Evolutionary conservation across 2,329 filamentous ascomycete species (phyloP).

Genomic region (Cordyceps javanica): DNA sequence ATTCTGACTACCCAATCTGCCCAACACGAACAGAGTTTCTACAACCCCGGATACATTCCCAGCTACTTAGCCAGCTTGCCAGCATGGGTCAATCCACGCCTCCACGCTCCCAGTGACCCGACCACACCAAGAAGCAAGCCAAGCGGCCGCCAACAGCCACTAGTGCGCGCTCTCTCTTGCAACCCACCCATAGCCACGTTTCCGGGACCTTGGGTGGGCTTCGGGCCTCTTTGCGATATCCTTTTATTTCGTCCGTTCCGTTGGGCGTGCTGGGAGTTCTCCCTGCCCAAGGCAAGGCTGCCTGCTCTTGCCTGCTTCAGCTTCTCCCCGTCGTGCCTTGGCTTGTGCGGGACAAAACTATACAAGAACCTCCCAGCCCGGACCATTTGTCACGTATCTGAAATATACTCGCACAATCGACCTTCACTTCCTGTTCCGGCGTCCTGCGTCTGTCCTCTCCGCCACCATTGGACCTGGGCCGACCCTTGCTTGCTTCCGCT

Average conservation of each 20-base stretch:
- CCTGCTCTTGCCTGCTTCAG: background rate
- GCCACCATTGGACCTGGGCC: background rate
- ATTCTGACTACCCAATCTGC: background rate
- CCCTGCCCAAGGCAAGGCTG: constrained; percentile 1
- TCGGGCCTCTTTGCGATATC: constrained; percentile 2
- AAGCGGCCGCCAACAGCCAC: constrained; percentile 1
- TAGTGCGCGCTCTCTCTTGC: background rate
- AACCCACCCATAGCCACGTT: constrained; percentile 10
- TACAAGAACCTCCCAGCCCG: constrained; percentile 1
- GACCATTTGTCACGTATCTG: background rate
- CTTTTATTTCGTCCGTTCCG: constrained; percentile 4
- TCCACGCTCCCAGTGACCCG: background rate
- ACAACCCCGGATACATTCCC: background rate
- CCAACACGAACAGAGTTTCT: constrained; percentile 3
- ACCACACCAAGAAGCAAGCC: background rate
- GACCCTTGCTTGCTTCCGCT: background rate
- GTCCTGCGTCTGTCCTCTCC: constrained; percentile 1
- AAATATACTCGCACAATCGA: constrained; percentile 8
- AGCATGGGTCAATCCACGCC: background rate
- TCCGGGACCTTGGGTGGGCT: constrained; percentile 9
- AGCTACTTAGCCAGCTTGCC: no score
- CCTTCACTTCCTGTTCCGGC: constrained; percentile 3
- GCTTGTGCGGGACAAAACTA: background rate
- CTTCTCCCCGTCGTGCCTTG: background rate
- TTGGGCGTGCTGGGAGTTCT: background rate